These are phyloP conservation scores for Scutellaria galericulata DNA, from an alignment of 257 asterid genomes.

Conservation along the genomic window DNA sequence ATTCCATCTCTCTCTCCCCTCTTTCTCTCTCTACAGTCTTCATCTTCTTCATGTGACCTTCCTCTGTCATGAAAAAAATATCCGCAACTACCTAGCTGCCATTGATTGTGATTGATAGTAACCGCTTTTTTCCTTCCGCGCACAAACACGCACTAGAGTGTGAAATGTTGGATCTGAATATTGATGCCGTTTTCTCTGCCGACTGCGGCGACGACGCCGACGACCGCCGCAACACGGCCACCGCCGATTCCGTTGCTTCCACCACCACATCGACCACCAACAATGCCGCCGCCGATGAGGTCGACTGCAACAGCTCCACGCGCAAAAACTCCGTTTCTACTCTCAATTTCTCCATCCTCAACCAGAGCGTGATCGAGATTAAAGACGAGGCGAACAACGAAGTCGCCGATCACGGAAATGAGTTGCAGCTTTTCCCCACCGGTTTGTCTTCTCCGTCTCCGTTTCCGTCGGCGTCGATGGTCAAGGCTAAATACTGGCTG, in stretches of 20 bases:
- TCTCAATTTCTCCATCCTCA: slow-evolving; percentile 74
- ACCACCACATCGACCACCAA: slow-evolving; percentile 59
- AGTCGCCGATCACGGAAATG: slow-evolving; percentile 24
- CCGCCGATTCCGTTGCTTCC: slow-evolving; percentile 63
- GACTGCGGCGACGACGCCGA: slow-evolving; percentile 51
- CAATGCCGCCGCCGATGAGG: slow-evolving; percentile 48
- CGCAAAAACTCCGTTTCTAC: slow-evolving; percentile 45
- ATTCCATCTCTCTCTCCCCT: slow-evolving; percentile 18
- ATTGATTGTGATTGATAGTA: background rate
- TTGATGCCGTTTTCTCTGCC: slow-evolving; percentile 54
- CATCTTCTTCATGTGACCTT: slow-evolving; percentile 43
- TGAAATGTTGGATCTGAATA: slow-evolving; percentile 88
- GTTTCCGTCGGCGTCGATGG: slow-evolving; percentile 25
- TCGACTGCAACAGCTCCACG: slow-evolving; percentile 60
- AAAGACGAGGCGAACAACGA: slow-evolving; percentile 42
- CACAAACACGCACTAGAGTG: slow-evolving; percentile 33
- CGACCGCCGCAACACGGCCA: slow-evolving; percentile 36
- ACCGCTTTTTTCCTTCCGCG: background rate
- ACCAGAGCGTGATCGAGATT: slow-evolving; percentile 39
- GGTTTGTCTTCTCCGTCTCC: slow-evolving; percentile 35
- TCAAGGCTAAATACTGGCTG: slow-evolving; percentile 58
- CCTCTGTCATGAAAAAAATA: slow-evolving; percentile 24
- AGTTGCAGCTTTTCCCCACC: slow-evolving; percentile 72
- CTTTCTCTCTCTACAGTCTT: slow-evolving; percentile 30
- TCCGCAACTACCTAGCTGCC: slow-evolving; percentile 43